A percentile compares a stretch with the other conserved stretches of the same genome.
These are phyloP conservation scores for Gamsiella multidivaricata DNA, from an alignment of 192 early-diverging fungal species.

Conservation along the genomic window DNA sequence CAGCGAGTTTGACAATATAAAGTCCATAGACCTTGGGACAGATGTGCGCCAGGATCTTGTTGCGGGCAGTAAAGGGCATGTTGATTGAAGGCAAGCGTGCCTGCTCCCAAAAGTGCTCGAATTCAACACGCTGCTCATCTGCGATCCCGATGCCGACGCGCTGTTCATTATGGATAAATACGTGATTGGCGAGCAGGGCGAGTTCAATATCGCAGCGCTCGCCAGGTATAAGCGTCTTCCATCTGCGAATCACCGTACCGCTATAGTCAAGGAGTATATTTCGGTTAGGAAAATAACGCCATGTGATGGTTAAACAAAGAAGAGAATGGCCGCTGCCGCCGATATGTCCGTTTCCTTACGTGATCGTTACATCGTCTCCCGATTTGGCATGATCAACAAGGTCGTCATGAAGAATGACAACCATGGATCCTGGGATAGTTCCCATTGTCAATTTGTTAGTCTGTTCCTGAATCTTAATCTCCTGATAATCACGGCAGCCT, in stretches of 20 bases:
- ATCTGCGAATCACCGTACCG: conserved; percentile 70
- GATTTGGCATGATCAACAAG: conserved; percentile 71
- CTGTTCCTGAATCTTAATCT: conserved; percentile 82
- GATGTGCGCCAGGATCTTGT: conserved; percentile 69
- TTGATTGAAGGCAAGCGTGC: conserved; percentile 21
- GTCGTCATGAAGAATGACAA: conserved; percentile 68
- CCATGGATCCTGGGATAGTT: conserved; percentile 69
- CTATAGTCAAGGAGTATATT: too few species aligned
- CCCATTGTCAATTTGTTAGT: conserved; percentile 72
- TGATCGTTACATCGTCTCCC: conserved; percentile 69
- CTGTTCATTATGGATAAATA: conserved; percentile 71
- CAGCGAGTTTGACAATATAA: conserved; percentile 76
- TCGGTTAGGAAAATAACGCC: too few species aligned
- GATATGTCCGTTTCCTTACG: conserved; percentile 35
- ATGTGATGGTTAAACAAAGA: not conserved
- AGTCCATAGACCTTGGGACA: conserved; percentile 79
- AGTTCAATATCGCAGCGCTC: conserved; percentile 74
- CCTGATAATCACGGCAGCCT: conserved; percentile 79
- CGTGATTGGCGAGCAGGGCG: conserved; percentile 69
- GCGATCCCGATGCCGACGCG: conserved; percentile 55
- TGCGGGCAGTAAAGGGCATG: conserved; percentile 58
- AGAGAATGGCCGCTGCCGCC: not conserved
- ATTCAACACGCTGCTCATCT: conserved; percentile 66
- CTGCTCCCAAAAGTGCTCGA: conserved; percentile 69
- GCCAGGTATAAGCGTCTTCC: conserved; percentile 57